Evolutionary conservation across 208 protist species (phyloP).

Genomic region (Acanthamoeba sp.): DNA sequence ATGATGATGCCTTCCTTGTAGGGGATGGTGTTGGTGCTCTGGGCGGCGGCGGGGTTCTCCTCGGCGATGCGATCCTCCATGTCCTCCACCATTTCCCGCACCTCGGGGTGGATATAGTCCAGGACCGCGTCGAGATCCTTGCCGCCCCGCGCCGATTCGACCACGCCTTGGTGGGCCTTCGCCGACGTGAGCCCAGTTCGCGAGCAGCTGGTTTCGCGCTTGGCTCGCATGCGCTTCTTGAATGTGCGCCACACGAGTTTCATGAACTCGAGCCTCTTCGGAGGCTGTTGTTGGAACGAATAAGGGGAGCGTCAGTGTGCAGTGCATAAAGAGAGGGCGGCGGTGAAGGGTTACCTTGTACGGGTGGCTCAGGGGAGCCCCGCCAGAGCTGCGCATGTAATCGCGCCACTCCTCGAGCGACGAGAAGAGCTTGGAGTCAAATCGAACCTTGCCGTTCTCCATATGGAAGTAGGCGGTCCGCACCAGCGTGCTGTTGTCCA

Average conservation of each 20-base stretch:
- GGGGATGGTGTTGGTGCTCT: slow-evolving; percentile 46
- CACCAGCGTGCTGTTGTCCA: neutral
- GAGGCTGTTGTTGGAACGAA: neutral
- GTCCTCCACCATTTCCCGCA: neutral
- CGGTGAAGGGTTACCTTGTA: too few relatives aligned
- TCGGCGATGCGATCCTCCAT: slow-evolving; percentile 46
- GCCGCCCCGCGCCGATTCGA: too few relatives aligned
- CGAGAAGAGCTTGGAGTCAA: neutral
- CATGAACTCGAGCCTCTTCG: slow-evolving; percentile 22
- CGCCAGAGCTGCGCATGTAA: neutral
- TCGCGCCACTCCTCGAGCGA: slow-evolving; percentile 12
- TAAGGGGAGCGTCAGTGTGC: neutral
- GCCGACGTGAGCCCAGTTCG: neutral
- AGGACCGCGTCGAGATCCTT: neutral
- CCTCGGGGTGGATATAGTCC: neutral
- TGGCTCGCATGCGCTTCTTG: slow-evolving; percentile 3
- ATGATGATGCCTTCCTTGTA: slow-evolving; percentile 65
- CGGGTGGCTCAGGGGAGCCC: neutral
- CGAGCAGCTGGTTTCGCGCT: slow-evolving; percentile 17
- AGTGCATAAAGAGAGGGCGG: neutral
- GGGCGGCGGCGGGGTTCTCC: neutral
- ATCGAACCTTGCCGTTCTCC: neutral
- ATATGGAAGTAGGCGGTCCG: neutral
- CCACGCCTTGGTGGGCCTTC: neutral
- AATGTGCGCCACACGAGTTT: slow-evolving; percentile 41